Evolutionary conservation across 148 eudicot genomes (phyloP), one percentile per base, ranked within the genome.

Genomic region (Simmondsia chinensis): DNA sequence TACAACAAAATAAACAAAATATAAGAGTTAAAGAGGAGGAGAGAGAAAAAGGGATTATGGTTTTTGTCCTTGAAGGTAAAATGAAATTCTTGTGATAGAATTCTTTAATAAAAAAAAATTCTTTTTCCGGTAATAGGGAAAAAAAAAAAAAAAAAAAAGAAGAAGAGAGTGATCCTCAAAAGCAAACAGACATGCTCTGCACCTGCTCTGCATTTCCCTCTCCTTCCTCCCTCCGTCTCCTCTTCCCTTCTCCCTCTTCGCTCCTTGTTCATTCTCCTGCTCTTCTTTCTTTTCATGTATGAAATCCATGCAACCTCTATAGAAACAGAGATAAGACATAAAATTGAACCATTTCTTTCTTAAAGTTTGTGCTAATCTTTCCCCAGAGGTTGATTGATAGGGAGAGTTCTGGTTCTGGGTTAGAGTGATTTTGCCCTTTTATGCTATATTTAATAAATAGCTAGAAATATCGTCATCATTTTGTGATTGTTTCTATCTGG

Each of bases 111-210:
- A n/a, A n/a, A n/a, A n/a, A n/a, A n/a, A n/a, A n/a, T n/a, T n/a
- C n/a, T n/a, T n/a, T n/a, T n/a, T n/a, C n/a, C n/a, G n/a, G n/a
- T n/a, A n/a, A n/a, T n/a, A n/a, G n/a, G n/a, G n/a, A n/a, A n/a
- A n/a, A n/a, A n/a, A 33, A 4, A 32, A 9, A 34, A 7, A 20
- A 13, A 21, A 3, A 48, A 8, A 33, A 4, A 21, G 20, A 10
- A 7, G 20, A 28, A 6, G 17, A 37, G 16, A 15, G 17, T 36
- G 1, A 36, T 11, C 26, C 6, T 52, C 8, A 1, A 31, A 53
- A 32, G 25, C 55, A 5, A 38, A 34, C 65, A 48, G 40, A 59
- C 57, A 50, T 59, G 29, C 69, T 49, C 66, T 70, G 69, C 69
- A 20, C 10, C 39, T 4, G 9, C 64, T 35, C 40, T 33, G 34